Base-by-base conservation (phyloP, 1,139 yeast species). In the Candida frijolesensis region DNA sequence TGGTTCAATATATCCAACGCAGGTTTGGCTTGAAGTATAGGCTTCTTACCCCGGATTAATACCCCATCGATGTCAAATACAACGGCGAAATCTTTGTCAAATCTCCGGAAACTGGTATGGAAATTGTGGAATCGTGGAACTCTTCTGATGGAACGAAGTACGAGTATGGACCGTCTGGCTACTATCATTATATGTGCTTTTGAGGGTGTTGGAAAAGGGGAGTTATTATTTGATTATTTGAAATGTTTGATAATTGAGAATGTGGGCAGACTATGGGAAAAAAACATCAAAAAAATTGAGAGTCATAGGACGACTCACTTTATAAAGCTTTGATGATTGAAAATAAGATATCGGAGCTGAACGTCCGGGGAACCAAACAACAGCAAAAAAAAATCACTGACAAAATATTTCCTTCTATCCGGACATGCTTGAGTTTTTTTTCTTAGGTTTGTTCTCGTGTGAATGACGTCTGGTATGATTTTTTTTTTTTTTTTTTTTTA, bases 51-150 rank as follows among this genome's bases (percentile, higher is more conserved):
- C 52, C 95, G 81, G 16, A 94, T 65, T 33, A 94, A 72, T n/a
- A 94, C 99, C 5, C 99, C 99, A 67, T 94, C 99, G 51, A 94
- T 90, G 51, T 69, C 74, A 50, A 69, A 67, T 2, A 67, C 72
- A 51, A 69, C 68, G 3, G 67, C 70, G 46, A 64, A 57, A 30
- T 51, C 47, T 25, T 35, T 35, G 18, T 42, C 34, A 8, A 45
- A 22, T 39, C 34, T 39, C 6, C 42, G 47, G 14, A 44, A 6
- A 7, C 45, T 16, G 14, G 47, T 44, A 15, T 47, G 50, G 19
- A 47, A 44, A 11, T 16, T n/a, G 15, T 29, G 16, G 41, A 12
- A 22, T 6, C 22, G 15, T 12, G 45, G 29, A 3, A 30, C n/a
- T 34, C 47, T 39, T 25, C 16, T 25, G 6, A 39, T 14, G 7